Evolutionary conservation across 148 eudicot genomes (phyloP).

Genomic region (Fagopyrum homotropicum): DNA sequence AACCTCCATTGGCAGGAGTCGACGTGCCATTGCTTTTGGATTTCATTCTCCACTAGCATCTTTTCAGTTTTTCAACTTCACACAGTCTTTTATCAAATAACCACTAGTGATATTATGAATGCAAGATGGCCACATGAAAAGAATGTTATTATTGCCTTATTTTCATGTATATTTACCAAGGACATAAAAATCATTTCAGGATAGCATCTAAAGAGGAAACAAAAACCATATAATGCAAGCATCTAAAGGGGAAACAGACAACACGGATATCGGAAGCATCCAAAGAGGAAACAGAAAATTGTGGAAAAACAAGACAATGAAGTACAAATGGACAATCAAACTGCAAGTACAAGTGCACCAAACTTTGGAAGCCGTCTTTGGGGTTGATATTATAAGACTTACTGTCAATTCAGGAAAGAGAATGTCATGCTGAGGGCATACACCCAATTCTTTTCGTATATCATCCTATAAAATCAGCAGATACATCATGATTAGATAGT

Average conservation of each 20-base stretch:
- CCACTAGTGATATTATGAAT: neutral
- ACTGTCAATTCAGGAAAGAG: constrained; percentile 93
- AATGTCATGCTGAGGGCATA: constrained; percentile 94
- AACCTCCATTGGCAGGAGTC: neutral
- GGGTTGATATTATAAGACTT: constrained; percentile 23
- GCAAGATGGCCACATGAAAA: neutral
- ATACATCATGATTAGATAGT: neutral
- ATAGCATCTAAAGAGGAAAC: neutral
- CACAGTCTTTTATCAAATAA: neutral
- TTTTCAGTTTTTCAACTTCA: neutral
- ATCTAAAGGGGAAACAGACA: neutral
- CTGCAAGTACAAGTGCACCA: neutral
- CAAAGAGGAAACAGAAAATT: neutral
- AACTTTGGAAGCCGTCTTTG: neutral
- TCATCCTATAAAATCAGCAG: constrained; percentile 49
- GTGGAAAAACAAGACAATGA: neutral
- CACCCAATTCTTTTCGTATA: constrained; percentile 91
- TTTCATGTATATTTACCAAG: neutral
- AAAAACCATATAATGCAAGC: neutral
- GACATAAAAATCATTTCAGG: neutral
- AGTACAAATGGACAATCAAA: neutral
- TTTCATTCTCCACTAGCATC: neutral
- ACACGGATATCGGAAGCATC: neutral
- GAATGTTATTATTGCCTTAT: neutral
- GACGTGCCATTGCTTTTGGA: neutral